phyloP scores from a whole-genome alignment of 257 asterid genomes.

The Penstemon eatonii region DNA sequence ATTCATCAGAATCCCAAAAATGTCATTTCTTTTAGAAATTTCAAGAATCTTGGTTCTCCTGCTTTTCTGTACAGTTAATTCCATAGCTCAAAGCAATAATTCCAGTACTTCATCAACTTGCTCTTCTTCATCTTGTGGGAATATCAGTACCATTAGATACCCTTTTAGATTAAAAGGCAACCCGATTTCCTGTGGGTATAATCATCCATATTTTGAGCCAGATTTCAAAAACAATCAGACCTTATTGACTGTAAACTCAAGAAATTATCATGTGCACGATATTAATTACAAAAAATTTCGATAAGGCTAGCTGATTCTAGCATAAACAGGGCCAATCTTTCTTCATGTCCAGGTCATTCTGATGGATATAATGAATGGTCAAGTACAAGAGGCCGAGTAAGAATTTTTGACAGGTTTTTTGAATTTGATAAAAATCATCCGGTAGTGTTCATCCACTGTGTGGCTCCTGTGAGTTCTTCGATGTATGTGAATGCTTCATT shows the following conservation, averaged over 20 bases:
- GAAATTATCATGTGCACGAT: slow-evolving; percentile 32
- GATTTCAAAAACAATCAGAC: slow-evolving; percentile 45
- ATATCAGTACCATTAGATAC: slow-evolving; percentile 34
- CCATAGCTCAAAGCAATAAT: too few relatives aligned
- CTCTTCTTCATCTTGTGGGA: slow-evolving; percentile 46
- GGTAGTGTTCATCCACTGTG: slow-evolving; percentile 37
- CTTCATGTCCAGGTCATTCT: slow-evolving; percentile 38
- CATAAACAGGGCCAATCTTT: slow-evolving; percentile 32
- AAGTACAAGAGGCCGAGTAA: background rate
- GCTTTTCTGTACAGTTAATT: too few relatives aligned
- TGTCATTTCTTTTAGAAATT: too few relatives aligned
- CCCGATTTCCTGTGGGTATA: slow-evolving; percentile 40
- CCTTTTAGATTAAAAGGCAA: slow-evolving; percentile 37
- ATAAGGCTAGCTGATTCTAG: slow-evolving; percentile 44
- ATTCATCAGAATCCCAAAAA: too few relatives aligned
- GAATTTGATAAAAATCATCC: slow-evolving; percentile 10
- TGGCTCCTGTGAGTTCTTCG: slow-evolving; percentile 30
- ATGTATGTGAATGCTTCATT: slow-evolving; percentile 37
- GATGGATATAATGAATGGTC: slow-evolving; percentile 35
- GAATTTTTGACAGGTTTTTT: background rate
- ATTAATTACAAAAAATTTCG: slow-evolving; percentile 38
- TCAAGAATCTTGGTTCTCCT: too few relatives aligned
- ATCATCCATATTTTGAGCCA: slow-evolving; percentile 32
- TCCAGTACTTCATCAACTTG: slow-evolving; percentile 22
- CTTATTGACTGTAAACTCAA: slow-evolving; percentile 23